A percentile compares a stretch with the other conserved stretches of the same genome.
Evolutionary conservation across 805 yeast genomes (phyloP).

Genomic region (Yarrowia deformans): DNA sequence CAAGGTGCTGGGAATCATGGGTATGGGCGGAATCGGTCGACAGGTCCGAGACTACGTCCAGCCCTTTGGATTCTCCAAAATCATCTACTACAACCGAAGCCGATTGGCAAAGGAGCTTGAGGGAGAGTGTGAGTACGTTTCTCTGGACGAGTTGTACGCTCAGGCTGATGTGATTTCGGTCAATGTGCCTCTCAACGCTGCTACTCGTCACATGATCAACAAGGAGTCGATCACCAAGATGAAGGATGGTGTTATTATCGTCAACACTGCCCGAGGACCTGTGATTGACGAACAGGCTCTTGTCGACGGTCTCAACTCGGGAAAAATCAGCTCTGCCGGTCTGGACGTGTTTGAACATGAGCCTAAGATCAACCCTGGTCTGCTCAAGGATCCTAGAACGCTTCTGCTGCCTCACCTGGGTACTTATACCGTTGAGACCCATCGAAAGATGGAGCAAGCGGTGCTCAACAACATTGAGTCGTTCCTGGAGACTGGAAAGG

Average conservation of each 20-base stretch:
- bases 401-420: constrained; percentile 64
- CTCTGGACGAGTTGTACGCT: constrained; percentile 69
- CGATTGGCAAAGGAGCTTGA: constrained; percentile 68
- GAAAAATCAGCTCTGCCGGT: constrained; percentile 60
- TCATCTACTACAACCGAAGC: constrained; percentile 75
- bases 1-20: constrained; percentile 78
- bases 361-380: constrained; percentile 59
- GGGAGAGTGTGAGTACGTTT: constrained; percentile 71
- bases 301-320: constrained; percentile 55
- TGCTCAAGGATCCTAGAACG: constrained; percentile 55
- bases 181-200: constrained; percentile 75
- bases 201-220: constrained; percentile 67
- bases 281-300: constrained; percentile 62
- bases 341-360: constrained; percentile 65
- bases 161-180: constrained; percentile 73
- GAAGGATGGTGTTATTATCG: constrained; percentile 61
- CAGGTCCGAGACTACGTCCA: constrained; percentile 72
- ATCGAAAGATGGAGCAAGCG: constrained; percentile 76
- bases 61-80: constrained; percentile 78
- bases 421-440: constrained; percentile 51
- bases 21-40: constrained; percentile 91
- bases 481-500: constrained; percentile 68
- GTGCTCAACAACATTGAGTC: constrained; percentile 70
- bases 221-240: constrained; percentile 54
- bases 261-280: constrained; percentile 67